A percentile compares a stretch with the other conserved stretches of the same genome.
Conservation (phyloP, 305 asterid genomes). For the Fraxinus xanthoxyloides region DNA sequence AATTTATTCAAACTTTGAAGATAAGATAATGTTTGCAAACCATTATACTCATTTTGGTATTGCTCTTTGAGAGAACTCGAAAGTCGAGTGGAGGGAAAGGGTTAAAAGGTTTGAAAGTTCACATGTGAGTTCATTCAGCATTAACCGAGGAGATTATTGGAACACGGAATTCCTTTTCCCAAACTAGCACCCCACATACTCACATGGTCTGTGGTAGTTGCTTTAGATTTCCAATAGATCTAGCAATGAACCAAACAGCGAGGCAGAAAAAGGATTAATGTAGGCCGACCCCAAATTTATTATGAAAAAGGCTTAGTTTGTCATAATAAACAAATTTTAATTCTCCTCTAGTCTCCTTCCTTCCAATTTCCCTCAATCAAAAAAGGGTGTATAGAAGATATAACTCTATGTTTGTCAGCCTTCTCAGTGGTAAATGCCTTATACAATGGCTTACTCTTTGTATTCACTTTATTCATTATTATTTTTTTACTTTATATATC, state of each 20-base stretch:
- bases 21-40: background rate
- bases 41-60: background rate
- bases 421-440: background rate
- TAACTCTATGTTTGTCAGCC: conserved; percentile 6
- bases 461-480: background rate
- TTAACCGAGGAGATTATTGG: background rate
- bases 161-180: no score
- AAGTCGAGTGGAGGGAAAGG: background rate
- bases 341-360: background rate
- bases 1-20: background rate
- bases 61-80: background rate
- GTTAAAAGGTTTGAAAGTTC: background rate
- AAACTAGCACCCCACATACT: no score
- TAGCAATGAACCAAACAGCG: background rate
- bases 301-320: background rate
- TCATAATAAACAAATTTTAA: background rate
- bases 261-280: background rate
- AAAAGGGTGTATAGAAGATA: background rate
- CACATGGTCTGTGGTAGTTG: background rate
- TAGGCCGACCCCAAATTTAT: background rate
- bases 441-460: conserved; percentile 8
- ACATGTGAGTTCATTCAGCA: background rate
- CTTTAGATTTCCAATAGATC: background rate
- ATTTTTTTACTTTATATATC: background rate
- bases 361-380: background rate